phyloP scores from a whole-genome alignment of 2,329 filamentous ascomycete species.

The Coniochaeta prunicola region DNA sequence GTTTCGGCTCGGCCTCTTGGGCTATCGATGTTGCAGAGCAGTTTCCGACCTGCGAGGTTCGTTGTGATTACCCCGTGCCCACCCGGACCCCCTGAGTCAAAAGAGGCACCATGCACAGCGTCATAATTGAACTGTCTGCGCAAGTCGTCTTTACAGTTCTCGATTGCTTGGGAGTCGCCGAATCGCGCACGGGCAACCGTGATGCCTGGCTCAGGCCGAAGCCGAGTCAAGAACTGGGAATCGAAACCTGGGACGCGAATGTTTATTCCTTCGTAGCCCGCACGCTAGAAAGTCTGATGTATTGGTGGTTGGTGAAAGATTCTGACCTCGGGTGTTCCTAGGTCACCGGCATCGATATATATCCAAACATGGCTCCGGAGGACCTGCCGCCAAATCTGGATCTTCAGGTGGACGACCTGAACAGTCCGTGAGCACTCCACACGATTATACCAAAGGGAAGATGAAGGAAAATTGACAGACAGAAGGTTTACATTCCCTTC shows the following conservation, averaged over 20 bases:
- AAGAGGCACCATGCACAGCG: background rate
- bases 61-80: slow-evolving; percentile 11
- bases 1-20: slow-evolving; percentile 66
- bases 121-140: too few species aligned
- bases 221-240: background rate
- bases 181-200: background rate
- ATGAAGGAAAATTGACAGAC: slow-evolving; percentile 6
- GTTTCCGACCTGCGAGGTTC: slow-evolving; percentile 57
- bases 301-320: background rate
- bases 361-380: slow-evolving; percentile 61
- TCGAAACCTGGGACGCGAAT: background rate
- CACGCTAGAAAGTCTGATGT: background rate
- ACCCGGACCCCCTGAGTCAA: slow-evolving; percentile 3
- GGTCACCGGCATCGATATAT: slow-evolving; percentile 67
- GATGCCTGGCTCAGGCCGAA: background rate
- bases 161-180: background rate
- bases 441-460: background rate
- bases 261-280: slow-evolving; percentile 3
- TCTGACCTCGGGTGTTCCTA: slow-evolving; percentile 22
- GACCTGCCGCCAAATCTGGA: slow-evolving; percentile 59
- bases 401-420: slow-evolving; percentile 67
- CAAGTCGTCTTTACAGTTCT: background rate
- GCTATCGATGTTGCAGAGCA: slow-evolving; percentile 59
- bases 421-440: slow-evolving; percentile 41
- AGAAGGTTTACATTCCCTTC: slow-evolving; percentile 57